Base-by-base conservation (phyloP, 371 early-diverging fungal species). In the Dentiscutata heterogama region DNA sequence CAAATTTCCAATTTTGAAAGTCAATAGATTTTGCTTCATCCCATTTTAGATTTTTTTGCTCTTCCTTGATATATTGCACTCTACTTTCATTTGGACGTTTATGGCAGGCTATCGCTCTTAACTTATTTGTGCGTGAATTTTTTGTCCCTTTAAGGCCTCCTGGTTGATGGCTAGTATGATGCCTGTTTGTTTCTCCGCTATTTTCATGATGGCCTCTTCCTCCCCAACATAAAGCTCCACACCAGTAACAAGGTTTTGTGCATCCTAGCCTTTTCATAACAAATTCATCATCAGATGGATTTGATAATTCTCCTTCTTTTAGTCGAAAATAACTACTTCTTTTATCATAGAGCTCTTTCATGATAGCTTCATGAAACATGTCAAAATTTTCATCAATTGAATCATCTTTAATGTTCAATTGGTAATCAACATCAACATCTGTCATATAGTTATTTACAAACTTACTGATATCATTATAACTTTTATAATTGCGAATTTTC, bases 81-180 rank as follows among this genome's bases (percentile, higher is more conserved):
- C 3, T 35, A 2, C 2, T 20, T 13, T 51, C 53, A 54, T 74
- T 25, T 0, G 18, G 0, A n/a, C 11, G 18, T 18, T 76, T 56
- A 60, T 76, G 76, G 54, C 76, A 76, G 35, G 76, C 14, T 22
- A 31, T 42, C 39, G 76, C 76, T n/a, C n/a, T n/a, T n/a, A 13
- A n/a, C 29, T 22, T 56, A 31, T 18, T 56, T 18, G 3, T 25
- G 0, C 20, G 72, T 31, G 6, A 2, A 0, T 39, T 1, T 29
- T 2, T 0, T 31, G 13, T 25, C 20, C 81, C 56, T 10, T 3
- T 3, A 42, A 80, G 76, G 29, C 81, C 81, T 2, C 8, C 25
- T 2, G 81, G 73, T 75, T 80, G 81, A 64, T 80, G 81, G 8
- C 78, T 46, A 53, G 73, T 25, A 73, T 80, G 81, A 73, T 80